Evolutionary conservation across 306 rosid species (phyloP).

Genomic region (Malus domestica): ASM211411v1 NC_041795.1:5873001-5873500

Average conservation of each 20-base stretch:
- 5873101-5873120: conserved; percentile 33
- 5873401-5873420: conserved; percentile 33
- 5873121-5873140: background rate
- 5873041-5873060: background rate
- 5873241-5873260: background rate
- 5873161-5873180: background rate
- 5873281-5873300: conserved; percentile 39
- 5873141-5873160: background rate
- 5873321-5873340: conserved; percentile 74
- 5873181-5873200: background rate
- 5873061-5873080: conserved; percentile 19
- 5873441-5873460: conserved; percentile 31
- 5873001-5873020: background rate
- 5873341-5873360: conserved; percentile 31
- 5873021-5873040: background rate
- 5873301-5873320: conserved; percentile 70
- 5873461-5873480: conserved; percentile 6
- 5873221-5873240: background rate
- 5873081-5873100: conserved; percentile 18
- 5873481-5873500: background rate
- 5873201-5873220: background rate
- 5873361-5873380: conserved; percentile 52
- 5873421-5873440: conserved; percentile 1
- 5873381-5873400: conserved; percentile 56
- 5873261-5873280: too few species aligned